A percentile compares a stretch with the other conserved stretches of the same genome.
These are phyloP conservation scores for Persicaria tinctoria DNA, from an alignment of 148 eudicot species.

Conservation along the genomic window DNA sequence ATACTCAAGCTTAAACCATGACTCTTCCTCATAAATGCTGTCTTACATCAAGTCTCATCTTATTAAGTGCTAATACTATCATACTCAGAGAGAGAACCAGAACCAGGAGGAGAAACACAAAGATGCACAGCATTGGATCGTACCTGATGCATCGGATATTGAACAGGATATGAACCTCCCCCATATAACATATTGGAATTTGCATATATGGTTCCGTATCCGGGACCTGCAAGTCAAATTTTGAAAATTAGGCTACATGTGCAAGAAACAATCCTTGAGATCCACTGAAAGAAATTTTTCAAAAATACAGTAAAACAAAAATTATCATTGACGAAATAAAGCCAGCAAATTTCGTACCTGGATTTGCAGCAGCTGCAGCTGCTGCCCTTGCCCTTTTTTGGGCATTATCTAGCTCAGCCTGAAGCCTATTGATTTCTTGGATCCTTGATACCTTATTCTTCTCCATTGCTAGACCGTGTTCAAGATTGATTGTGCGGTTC, in stretches of 20 bases:
- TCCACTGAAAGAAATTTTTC: not conserved
- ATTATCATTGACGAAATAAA: not conserved
- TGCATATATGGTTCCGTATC: slow-evolving; percentile 33
- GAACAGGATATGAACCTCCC: slow-evolving; percentile 33
- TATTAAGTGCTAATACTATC: not conserved
- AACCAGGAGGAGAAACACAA: not conserved
- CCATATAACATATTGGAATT: slow-evolving; percentile 29
- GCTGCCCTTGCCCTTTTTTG: slow-evolving; percentile 67
- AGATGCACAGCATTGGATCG: not conserved
- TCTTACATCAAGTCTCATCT: not conserved
- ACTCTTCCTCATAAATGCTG: not conserved
- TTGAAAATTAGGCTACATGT: slow-evolving; percentile 1
- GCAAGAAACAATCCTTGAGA: not conserved
- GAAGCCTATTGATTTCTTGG: slow-evolving; percentile 50
- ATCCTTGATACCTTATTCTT: slow-evolving; percentile 32
- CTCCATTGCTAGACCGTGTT: slow-evolving; percentile 56
- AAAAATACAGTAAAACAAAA: not conserved
- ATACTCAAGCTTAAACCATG: not conserved
- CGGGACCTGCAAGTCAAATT: slow-evolving; percentile 31
- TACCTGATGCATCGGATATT: slow-evolving; percentile 55
- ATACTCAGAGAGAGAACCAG: not conserved
- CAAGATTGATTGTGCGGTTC: slow-evolving; percentile 38
- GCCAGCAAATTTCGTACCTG: slow-evolving; percentile 25
- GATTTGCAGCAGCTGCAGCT: slow-evolving; percentile 36
- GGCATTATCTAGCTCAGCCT: slow-evolving; percentile 58